Evolutionary conservation across 2,329 filamentous ascomycete species (phyloP).

Genomic region (Fonsecaea multimorphosa): DNA sequence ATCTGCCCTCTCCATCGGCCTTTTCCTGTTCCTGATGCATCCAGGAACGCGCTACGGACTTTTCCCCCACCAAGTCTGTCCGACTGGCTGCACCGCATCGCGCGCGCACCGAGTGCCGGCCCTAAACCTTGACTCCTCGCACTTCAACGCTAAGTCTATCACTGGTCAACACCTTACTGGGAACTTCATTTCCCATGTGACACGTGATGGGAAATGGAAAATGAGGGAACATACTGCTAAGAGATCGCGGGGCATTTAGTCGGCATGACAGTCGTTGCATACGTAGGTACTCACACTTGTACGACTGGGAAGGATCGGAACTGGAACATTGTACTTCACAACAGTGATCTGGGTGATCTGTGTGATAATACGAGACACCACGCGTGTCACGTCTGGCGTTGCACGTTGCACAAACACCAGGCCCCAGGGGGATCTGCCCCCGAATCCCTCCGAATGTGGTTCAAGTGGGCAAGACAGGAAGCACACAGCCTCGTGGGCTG

Average conservation of each 20-base stretch:
- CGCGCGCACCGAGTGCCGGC: conserved; percentile 10
- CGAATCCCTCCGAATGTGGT: conserved; percentile 2
- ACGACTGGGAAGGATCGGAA: conserved; percentile 7
- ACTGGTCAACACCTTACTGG: not conserved
- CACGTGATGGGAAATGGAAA: not conserved
- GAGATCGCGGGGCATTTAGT: conserved; percentile 2
- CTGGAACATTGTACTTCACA: conserved; percentile 18
- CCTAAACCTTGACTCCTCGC: not conserved
- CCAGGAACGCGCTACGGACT: conserved; percentile 20
- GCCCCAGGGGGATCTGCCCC: not conserved
- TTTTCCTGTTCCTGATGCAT: conserved; percentile 24
- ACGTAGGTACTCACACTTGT: not conserved
- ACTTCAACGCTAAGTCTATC: not conserved
- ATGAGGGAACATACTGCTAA: not conserved
- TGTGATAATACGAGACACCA: not conserved
- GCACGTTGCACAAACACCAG: not conserved
- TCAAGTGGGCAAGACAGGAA: not conserved
- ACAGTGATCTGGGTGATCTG: no score
- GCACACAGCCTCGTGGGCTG: not conserved
- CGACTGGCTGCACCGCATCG: not conserved
- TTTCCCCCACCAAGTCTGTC: conserved; percentile 2
- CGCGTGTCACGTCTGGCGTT: not conserved
- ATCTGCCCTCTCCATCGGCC: conserved; percentile 11
- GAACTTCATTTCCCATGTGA: not conserved
- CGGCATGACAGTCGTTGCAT: not conserved